Base-by-base conservation (phyloP, 208 protist species). In the Phytomonas francai region DNA sequence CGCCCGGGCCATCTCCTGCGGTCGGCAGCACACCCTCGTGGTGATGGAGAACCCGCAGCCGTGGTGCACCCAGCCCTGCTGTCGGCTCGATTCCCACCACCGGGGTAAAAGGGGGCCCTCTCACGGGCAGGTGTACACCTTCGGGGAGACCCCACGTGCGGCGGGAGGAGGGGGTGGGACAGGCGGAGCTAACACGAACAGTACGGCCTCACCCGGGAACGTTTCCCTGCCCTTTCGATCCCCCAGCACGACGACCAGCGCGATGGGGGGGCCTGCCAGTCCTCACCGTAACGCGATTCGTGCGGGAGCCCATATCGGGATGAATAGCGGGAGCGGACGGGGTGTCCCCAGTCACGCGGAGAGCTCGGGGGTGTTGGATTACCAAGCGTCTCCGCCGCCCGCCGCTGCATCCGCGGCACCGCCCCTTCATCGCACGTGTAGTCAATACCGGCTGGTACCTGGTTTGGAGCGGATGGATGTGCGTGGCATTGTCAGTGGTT, bases 41-140 rank as follows among this genome's bases (percentile, higher is more conserved):
- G 80, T 93, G 71, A 88, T 95, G 83, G 76, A 80, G 59, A 87
- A 87, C 3, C 89, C 89, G 9, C 89, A 95, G 68, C 79, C 83
- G 27, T 77, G 78, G 63, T 92, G 86, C 68, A 54, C 54, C 62
- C 63, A 73, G 27, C 54, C 71, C 29, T 94, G 88, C 78, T 94
- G 88, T 76, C 68, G 65, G 16, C 74, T 83, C 25, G 58, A n/a
- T n/a, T n/a, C n/a, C n/a, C n/a, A 80, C 66, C 59, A 81, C 54
- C 45, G 58, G 36, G 85, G 83, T 1, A 59, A 59, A 5, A 72
- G 70, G 30, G 42, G 67, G 28, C 71, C 58, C 28, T 65, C 67
- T 25, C 86, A 94, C 57, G 80, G 75, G 33, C 85, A 92, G 71
- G 86, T 89, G 33, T 94, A 85, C 68, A 77, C 71, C 36, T 89